These are phyloP conservation scores for Entomortierella lignicola DNA, from an alignment of 192 early-diverging fungal genomes.

Conservation along the genomic window DNA sequence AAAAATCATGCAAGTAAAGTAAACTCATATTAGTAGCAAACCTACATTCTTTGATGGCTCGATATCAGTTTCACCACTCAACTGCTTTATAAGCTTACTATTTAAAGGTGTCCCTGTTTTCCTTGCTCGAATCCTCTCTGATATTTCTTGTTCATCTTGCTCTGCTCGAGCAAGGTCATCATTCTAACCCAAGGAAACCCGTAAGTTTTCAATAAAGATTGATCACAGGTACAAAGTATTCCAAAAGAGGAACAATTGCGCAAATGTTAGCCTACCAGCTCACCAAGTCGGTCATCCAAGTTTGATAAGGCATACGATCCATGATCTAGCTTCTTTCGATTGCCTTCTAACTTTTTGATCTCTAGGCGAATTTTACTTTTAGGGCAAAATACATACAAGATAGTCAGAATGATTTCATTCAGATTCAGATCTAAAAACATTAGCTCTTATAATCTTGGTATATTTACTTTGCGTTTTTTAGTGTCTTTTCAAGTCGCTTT, in stretches of 20 bases:
- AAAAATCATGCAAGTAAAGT: constrained; percentile 1
- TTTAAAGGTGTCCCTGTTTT: constrained; percentile 22
- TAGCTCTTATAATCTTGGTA: too few relatives aligned
- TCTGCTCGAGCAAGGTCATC: constrained; percentile 32
- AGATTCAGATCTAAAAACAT: too few relatives aligned
- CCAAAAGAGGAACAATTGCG: neutral
- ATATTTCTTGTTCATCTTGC: constrained; percentile 60
- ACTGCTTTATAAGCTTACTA: constrained; percentile 5
- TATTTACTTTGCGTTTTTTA: constrained; percentile 66
- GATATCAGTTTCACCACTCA: too few relatives aligned
- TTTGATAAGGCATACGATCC: constrained; percentile 36
- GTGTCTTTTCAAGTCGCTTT: constrained; percentile 70
- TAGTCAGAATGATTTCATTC: too few relatives aligned
- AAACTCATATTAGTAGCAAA: neutral
- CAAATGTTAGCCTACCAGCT: constrained; percentile 7
- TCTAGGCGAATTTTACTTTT: constrained; percentile 50
- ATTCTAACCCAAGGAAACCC: constrained; percentile 8
- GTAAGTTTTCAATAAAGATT: neutral
- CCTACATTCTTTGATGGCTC: too few relatives aligned
- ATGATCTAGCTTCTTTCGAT: constrained; percentile 33
- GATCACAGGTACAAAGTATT: too few relatives aligned
- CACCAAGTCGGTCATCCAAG: constrained; percentile 22
- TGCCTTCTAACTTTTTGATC: constrained; percentile 56
- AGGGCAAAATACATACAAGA: neutral
- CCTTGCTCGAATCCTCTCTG: constrained; percentile 46